A percentile compares a stretch with the other conserved stretches of the same genome.
phyloP scores from a whole-genome alignment of 139 green algal genomes.

The Monoraphidium neglectum region DNA sequence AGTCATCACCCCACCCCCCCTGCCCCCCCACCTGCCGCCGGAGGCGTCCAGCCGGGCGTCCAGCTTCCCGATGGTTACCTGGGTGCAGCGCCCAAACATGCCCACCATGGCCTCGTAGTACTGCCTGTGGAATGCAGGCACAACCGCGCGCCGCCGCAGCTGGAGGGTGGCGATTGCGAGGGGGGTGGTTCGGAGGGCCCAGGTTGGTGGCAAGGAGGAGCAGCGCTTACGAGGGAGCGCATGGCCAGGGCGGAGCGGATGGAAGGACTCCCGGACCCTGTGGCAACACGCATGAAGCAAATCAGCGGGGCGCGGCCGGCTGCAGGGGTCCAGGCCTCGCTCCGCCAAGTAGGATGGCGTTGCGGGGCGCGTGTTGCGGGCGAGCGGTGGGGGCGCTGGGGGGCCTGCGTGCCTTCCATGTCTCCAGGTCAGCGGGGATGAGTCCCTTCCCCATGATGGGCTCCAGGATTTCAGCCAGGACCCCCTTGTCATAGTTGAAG shows the following conservation, averaged over 20 bases:
- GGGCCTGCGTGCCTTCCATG: constrained; percentile 65
- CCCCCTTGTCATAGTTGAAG: constrained; percentile 96
- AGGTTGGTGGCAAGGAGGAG: neutral
- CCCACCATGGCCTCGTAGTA: constrained; percentile 89
- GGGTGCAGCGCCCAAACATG: constrained; percentile 86
- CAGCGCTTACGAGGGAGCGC: too few species aligned
- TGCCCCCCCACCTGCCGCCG: constrained; percentile 18
- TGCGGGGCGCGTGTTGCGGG: constrained; percentile 79
- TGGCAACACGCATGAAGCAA: too few species aligned
- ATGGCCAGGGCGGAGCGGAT: too few species aligned
- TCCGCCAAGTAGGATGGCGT: constrained; percentile 74
- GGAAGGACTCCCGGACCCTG: too few species aligned
- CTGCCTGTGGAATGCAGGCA: constrained; percentile 95
- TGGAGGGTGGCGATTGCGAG: neutral
- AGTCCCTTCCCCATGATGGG: constrained; percentile 99
- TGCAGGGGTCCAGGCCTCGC: too few species aligned
- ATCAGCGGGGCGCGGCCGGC: too few species aligned
- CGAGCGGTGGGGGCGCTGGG: constrained; percentile 88
- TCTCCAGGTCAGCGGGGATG: constrained; percentile 86
- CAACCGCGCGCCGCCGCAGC: constrained; percentile 82
- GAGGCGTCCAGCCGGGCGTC: constrained; percentile 26
- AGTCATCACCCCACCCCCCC: neutral
- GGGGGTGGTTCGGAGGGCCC: too few species aligned
- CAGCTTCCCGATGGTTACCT: constrained; percentile 71
- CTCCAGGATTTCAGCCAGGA: constrained; percentile 98